Evolutionary conservation across 805 yeast genomes (phyloP).

Genomic region (Starmerella asiatica): DNA sequence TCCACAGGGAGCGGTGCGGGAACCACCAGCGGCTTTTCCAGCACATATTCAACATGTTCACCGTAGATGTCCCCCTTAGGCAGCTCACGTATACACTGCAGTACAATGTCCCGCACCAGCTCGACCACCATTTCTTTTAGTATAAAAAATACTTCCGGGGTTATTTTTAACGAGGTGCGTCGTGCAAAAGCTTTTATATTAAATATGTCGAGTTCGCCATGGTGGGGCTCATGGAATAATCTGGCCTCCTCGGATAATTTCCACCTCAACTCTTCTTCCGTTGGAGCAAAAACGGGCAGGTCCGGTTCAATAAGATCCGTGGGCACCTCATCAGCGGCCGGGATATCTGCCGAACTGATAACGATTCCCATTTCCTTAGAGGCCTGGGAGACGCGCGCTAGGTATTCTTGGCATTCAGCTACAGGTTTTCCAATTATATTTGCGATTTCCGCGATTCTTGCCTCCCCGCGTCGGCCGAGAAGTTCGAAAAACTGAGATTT

Average conservation of each 20-base stretch:
- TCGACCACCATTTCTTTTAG: not conserved
- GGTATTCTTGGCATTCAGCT: conserved; percentile 13
- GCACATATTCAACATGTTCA: not conserved
- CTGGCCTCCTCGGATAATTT: not conserved
- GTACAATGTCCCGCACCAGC: not conserved
- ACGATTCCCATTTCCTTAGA: not conserved
- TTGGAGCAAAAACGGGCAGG: not conserved
- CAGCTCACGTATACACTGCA: not conserved
- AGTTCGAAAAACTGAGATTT: conserved; percentile 14
- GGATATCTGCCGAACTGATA: conserved; percentile 10
- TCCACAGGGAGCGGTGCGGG: not conserved
- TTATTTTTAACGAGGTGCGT: not conserved
- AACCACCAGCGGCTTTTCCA: not conserved
- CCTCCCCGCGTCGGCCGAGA: conserved; percentile 13
- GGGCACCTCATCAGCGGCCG: conserved; percentile 16
- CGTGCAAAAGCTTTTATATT: not conserved
- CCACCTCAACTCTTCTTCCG: conserved; percentile 1
- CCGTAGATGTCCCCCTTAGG: not conserved
- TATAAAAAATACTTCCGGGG: not conserved
- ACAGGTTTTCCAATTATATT: conserved; percentile 10
- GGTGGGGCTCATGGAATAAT: not conserved
- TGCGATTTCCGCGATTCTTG: conserved; percentile 12
- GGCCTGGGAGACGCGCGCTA: conserved; percentile 1
- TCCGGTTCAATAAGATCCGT: conserved; percentile 1
- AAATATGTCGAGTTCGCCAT: no score